Base-by-base conservation (phyloP, 163 green algal species). In the Chlamydomonas reinhardtii region DNA sequence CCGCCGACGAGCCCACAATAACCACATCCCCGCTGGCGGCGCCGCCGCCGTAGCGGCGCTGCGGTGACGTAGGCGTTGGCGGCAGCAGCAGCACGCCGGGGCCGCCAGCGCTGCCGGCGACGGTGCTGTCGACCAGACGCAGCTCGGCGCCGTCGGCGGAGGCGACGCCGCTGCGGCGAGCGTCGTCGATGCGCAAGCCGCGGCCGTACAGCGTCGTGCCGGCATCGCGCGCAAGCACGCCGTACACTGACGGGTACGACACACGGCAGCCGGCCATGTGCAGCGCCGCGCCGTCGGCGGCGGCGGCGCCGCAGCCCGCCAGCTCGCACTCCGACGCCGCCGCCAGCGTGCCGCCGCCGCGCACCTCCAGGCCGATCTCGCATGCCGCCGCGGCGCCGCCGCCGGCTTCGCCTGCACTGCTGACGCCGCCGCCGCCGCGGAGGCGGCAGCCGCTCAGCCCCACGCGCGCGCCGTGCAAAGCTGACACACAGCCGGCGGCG, bases 401-500 rank as follows among this genome's bases (percentile, higher is more conserved):
- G 54, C 15, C 59, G 8, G 4, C 27, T 2, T 27, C 27, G 15
- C 48, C 48, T 9, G 48, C 9, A 14, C 48, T 56, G 48, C 12
- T 56, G 48, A 14, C 4, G 27, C 25, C 27, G 62, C 29, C 12
- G 62, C 25, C 24, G 20, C 59, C 25, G 59, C 62, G 62, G 4
- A 73, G 66, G 31, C 66, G 66, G 66, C 66, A 73, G 66, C 31
- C 29, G 66, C 27, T 43, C 8, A 73, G 31, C 31, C 29, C 52
- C 48, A 52, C 52, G 15, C 56, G 69, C 16, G 43, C 80, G 27
- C 80, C 80, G 35, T 73, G 8, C 20, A 86, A 54, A 3, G 39
- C 80, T 27, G 68, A 73, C 2, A 86, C 80, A 35, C 80, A 86
- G 25, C 80, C 80, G 4, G 80, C 70, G 54, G 54, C 70, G 70